A percentile compares a stretch with the other conserved stretches of the same genome.
phyloP scores from a whole-genome alignment of 1,284 basidiomycete species.

The Schizophyllum amplum region DNA sequence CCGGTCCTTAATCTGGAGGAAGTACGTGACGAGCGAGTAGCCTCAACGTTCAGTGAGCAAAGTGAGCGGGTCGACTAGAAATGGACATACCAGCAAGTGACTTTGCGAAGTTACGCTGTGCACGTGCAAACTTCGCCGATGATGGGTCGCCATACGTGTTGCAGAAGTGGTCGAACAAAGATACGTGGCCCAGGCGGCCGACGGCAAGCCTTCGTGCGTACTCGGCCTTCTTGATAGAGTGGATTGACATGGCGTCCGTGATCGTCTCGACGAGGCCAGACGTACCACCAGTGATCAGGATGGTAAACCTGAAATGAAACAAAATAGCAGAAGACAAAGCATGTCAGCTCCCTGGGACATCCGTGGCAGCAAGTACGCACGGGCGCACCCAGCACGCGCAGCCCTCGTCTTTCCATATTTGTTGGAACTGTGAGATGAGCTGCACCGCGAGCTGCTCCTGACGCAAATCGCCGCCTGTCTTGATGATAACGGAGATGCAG shows the following conservation, averaged over 20 bases:
- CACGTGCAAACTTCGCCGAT: slow-evolving; percentile 78
- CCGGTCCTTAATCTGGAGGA: slow-evolving; percentile 97
- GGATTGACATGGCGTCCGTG: slow-evolving; percentile 95
- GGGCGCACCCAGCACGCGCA: slow-evolving; percentile 89
- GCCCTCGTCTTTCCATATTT: slow-evolving; percentile 93
- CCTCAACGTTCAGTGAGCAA: slow-evolving; percentile 26
- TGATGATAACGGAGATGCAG: slow-evolving; percentile 96
- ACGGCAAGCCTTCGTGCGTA: slow-evolving; percentile 83
- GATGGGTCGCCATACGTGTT: slow-evolving; percentile 89
- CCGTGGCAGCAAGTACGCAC: slow-evolving; percentile 38
- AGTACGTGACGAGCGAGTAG: slow-evolving; percentile 91
- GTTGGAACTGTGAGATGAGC: slow-evolving; percentile 87
- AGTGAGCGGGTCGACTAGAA: background rate
- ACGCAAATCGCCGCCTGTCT: slow-evolving; percentile 93
- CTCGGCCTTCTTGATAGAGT: slow-evolving; percentile 98
- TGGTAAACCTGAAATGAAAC: slow-evolving; percentile 57
- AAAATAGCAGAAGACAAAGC: no score
- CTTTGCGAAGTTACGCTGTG: slow-evolving; percentile 88
- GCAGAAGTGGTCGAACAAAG: slow-evolving; percentile 79
- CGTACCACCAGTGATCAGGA: slow-evolving; percentile 88
- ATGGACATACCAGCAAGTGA: slow-evolving; percentile 73
- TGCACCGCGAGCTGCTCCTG: slow-evolving; percentile 98
- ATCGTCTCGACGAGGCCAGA: slow-evolving; percentile 95
- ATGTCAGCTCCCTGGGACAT: background rate
- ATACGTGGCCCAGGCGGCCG: slow-evolving; percentile 78